phyloP scores from a whole-genome alignment of 2,329 filamentous ascomycete species.

The Apiospora arundinis region DNA sequence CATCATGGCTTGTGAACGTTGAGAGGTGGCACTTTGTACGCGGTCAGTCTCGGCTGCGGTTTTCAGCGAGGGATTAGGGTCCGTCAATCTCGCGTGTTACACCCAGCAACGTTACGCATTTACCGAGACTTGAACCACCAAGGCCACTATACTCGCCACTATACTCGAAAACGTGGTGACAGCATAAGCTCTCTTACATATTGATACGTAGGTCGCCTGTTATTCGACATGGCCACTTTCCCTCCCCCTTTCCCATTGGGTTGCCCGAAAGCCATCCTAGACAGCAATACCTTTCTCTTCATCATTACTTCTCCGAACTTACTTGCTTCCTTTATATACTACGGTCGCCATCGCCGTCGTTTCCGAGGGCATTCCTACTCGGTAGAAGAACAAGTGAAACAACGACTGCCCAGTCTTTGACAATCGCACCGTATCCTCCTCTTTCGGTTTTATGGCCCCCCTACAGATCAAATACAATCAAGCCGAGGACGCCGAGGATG shows the following conservation, averaged over 20 bases:
- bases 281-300: neutral
- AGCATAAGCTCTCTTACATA: neutral
- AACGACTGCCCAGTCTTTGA: too few species aligned
- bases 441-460: slow-evolving; percentile 1
- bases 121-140: neutral
- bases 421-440: neutral
- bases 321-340: neutral
- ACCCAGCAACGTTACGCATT: slow-evolving; percentile 10
- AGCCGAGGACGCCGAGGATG: neutral
- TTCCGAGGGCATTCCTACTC: neutral
- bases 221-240: neutral
- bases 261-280: too few species aligned
- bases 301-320: neutral
- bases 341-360: neutral
- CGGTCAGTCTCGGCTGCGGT: neutral
- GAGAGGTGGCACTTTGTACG: neutral
- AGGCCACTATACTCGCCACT: neutral
- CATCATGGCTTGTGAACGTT: neutral
- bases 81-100: slow-evolving; percentile 7
- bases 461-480: neutral
- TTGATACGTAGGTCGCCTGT: neutral
- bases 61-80: neutral
- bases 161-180: neutral
- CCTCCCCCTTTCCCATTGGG: neutral
- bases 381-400: neutral